Percentiles rank a stretch among this genome's conserved stretches.
These are phyloP conservation scores for Sporothrix curviconia DNA, from an alignment of 2,329 filamentous ascomycete species.

Conservation along the genomic window DNA sequence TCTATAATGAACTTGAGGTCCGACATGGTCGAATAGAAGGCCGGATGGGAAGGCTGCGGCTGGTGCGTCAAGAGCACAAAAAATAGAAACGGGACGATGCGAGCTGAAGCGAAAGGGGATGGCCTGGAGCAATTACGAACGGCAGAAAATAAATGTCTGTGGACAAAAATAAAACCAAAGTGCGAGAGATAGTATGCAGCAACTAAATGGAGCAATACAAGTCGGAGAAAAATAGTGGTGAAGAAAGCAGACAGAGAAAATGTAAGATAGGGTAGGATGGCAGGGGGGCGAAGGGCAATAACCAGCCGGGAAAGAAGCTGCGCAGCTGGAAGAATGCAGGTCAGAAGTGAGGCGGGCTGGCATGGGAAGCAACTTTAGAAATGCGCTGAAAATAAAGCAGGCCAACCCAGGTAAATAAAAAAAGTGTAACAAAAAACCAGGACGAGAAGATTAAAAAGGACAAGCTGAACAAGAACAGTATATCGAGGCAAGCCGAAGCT, in stretches of 20 bases:
- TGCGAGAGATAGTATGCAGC: not conserved
- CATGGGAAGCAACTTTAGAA: not conserved
- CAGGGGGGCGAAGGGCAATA: not conserved
- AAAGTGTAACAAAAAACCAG: not conserved
- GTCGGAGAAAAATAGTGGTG: not conserved
- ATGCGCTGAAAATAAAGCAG: not conserved
- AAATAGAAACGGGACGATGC: not conserved
- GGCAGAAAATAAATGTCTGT: not conserved
- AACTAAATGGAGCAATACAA: not conserved
- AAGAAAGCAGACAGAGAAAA: not conserved
- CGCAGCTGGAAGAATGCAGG: slow-evolving; percentile 7
- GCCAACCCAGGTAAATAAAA: not conserved
- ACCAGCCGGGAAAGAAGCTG: not conserved
- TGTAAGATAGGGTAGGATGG: not conserved
- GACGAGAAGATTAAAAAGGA: not conserved
- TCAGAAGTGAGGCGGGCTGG: not conserved
- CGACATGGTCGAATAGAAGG: slow-evolving; percentile 11
- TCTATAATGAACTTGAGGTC: slow-evolving; percentile 12
- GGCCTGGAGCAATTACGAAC: not conserved
- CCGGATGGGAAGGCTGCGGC: not conserved
- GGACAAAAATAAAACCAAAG: slow-evolving; percentile 8
- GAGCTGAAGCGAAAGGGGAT: not conserved
- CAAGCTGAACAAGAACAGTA: not conserved
- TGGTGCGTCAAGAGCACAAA: not conserved
- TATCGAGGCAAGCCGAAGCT: not conserved